These are phyloP conservation scores for Firmiana major DNA, from an alignment of 345 rosid genomes.

Conservation along the genomic window DNA sequence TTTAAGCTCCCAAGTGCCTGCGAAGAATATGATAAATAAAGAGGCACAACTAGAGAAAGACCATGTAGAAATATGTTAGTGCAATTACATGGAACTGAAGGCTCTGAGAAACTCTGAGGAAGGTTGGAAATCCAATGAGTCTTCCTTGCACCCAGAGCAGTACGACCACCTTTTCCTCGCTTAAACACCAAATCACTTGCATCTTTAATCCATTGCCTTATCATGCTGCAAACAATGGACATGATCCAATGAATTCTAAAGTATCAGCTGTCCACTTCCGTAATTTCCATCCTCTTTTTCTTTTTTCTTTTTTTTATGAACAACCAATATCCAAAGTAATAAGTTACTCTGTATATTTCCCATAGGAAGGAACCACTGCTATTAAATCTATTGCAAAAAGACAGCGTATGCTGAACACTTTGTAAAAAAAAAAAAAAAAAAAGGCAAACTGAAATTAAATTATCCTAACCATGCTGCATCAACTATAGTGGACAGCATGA, in stretches of 20 bases:
- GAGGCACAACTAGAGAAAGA: conserved; percentile 6
- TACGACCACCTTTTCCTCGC: conserved; percentile 41
- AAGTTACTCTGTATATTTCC: background rate
- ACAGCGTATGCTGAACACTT: background rate
- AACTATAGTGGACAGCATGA: background rate
- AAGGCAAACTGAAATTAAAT: background rate
- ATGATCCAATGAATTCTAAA: background rate
- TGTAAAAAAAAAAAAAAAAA: background rate
- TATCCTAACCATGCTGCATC: background rate
- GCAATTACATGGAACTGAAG: conserved; percentile 63
- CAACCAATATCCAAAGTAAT: background rate
- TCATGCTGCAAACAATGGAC: conserved; percentile 40
- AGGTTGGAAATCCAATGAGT: conserved; percentile 33
- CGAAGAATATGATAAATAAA: conserved; percentile 26
- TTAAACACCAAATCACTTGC: conserved; percentile 57
- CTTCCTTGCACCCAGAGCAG: conserved; percentile 42
- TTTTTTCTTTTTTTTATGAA: too few relatives aligned
- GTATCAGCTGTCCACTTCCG: background rate
- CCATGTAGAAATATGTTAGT: background rate
- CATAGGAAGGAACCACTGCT: background rate
- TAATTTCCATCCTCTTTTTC: background rate
- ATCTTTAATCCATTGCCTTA: conserved; percentile 50
- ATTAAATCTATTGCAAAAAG: background rate
- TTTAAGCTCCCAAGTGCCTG: conserved; percentile 58
- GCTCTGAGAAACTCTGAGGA: conserved; percentile 36